phyloP scores from a whole-genome alignment of 176 grass and related monocot genomes.

The Chloris gayana region DNA sequence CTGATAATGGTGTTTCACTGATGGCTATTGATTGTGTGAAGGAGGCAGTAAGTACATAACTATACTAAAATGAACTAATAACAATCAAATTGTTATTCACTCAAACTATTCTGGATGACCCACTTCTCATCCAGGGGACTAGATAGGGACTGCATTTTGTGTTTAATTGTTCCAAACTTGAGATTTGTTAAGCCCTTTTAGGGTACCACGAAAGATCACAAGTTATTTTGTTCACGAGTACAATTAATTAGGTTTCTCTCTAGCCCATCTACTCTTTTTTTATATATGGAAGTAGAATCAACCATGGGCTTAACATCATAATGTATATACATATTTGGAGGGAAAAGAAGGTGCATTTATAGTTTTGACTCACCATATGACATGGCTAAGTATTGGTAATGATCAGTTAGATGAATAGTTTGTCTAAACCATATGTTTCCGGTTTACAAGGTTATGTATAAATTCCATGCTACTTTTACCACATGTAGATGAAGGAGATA shows the following conservation, averaged over 20 bases:
- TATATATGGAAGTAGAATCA: neutral
- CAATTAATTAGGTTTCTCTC: constrained; percentile 2
- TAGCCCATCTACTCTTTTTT: neutral
- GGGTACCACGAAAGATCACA: neutral
- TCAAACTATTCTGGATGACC: neutral
- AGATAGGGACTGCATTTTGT: neutral
- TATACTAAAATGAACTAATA: neutral
- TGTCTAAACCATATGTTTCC: neutral
- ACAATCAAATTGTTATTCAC: too few relatives aligned
- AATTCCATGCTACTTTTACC: neutral
- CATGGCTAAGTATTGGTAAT: too few relatives aligned
- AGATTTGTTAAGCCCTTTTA: constrained; percentile 10
- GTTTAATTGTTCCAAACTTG: neutral
- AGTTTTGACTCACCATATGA: too few relatives aligned
- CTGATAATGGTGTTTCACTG: neutral
- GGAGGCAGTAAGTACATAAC: neutral
- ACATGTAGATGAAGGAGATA: neutral
- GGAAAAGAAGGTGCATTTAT: neutral
- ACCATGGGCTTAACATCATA: neutral
- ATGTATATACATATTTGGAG: neutral
- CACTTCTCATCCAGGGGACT: neutral
- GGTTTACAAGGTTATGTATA: neutral
- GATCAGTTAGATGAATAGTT: too few relatives aligned
- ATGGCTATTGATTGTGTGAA: neutral
- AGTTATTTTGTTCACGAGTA: neutral